Base-by-base conservation (phyloP, 345 rosid genomes). In the Cardamine occulta region DNA sequence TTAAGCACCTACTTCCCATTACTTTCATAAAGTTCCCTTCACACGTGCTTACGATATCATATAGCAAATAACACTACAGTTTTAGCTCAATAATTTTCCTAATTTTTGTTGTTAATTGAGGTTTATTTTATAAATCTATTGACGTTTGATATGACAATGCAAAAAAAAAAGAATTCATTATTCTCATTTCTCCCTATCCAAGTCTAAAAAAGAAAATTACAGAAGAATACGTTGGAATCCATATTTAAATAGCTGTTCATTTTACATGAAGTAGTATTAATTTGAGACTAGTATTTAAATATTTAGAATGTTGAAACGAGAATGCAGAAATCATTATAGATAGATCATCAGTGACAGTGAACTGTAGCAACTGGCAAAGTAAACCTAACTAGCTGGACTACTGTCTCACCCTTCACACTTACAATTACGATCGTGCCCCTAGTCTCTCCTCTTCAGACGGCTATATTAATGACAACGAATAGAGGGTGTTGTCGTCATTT, bases 341-440 rank as follows among this genome's bases (percentile, higher is more conserved):
- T 28, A 54, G 62, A 65, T 62, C 49, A 77, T 62, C 56, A 77
- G 76, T 65, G 76, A 37, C 70, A 54, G 45, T 70, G 74, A 59
- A 40, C 75, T 68, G 69, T 68, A 68, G 79, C 79, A 70, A 72
- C 80, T 70, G 72, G 66, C 72, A 49, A 26, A 63, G 61, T 26
- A 64, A 63, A 72, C 70, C 31, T 62, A 58, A 75, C 48, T 63
- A 63, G 53, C 52, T 70, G 66, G 55, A 42, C 48, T 55, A 35
- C 18, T 24, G 28, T 8, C 37, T 31, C 51, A 6, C 8, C 26
- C 28, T 45, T 39, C 42, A 39, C 58, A n/a, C 59, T n/a, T 4
- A 0, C 4, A 34, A 58, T 5, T 66, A 72, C 81, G 44, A 72
- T 66, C 39, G 0, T 44, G 10, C 40, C 81, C 77, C 45, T 49